Conservation (phyloP, 257 asterid species). For the Ligustrum vulgare region DNA sequence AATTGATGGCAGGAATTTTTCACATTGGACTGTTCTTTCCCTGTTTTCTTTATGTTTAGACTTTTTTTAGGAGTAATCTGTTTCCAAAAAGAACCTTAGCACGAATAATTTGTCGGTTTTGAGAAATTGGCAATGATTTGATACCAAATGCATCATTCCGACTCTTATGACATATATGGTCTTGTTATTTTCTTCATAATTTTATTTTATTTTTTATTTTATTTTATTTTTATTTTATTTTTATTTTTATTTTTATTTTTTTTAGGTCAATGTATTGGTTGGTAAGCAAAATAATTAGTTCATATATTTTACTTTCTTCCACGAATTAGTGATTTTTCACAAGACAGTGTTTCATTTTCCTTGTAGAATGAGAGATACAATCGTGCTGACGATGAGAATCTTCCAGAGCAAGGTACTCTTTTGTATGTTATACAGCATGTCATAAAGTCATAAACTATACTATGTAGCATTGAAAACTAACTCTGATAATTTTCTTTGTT, state of each 20-base stretch:
- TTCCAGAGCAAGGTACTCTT: slow-evolving; percentile 82
- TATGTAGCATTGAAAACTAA: not conserved
- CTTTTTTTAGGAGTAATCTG: not conserved
- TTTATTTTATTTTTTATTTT: too few relatives aligned
- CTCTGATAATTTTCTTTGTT: not conserved
- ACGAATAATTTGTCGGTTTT: not conserved
- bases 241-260: too few relatives aligned
- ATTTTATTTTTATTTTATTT: too few relatives aligned
- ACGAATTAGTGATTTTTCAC: slow-evolving; percentile 11
- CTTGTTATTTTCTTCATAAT: not conserved
- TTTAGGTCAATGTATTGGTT: not conserved
- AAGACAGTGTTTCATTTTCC: slow-evolving; percentile 20
- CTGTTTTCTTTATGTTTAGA: not conserved
- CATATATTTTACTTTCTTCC: slow-evolving; percentile 15
- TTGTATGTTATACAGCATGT: slow-evolving; percentile 11
- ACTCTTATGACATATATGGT: not conserved
- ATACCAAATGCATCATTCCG: not conserved
- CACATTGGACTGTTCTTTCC: not conserved
- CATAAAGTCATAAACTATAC: not conserved
- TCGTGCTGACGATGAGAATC: slow-evolving; percentile 83
- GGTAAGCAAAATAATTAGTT: not conserved
- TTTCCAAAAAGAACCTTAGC: not conserved
- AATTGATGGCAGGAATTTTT: not conserved
- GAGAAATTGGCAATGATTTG: not conserved
- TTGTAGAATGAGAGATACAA: slow-evolving; percentile 78